These are phyloP conservation scores for Hysterangium stoloniferum DNA, from an alignment of 768 basidiomycete species.

Conservation along the genomic window DNA sequence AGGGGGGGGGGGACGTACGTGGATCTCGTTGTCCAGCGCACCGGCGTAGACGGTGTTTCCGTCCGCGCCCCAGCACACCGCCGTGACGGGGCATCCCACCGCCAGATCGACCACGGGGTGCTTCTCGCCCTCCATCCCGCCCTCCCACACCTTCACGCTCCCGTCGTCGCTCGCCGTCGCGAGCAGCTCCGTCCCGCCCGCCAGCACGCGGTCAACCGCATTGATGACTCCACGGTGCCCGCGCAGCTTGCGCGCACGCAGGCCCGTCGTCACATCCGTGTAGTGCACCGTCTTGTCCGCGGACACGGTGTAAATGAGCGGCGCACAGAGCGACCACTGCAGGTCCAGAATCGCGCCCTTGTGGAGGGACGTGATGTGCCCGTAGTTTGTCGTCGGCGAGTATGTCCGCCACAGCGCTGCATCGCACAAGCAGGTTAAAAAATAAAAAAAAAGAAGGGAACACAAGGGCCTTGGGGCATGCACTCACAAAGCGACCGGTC, in stretches of 20 bases:
- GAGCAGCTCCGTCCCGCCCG: constrained; percentile 77
- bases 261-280: constrained; percentile 77
- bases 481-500: constrained; percentile 85
- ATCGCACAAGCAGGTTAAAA: too few relatives aligned
- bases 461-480: background rate
- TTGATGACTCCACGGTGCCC: constrained; percentile 93
- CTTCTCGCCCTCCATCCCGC: constrained; percentile 66
- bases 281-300: constrained; percentile 82
- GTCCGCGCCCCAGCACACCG: constrained; percentile 89
- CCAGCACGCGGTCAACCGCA: constrained; percentile 76
- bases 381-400: constrained; percentile 89
- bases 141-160: constrained; percentile 87
- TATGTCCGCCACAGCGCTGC: constrained; percentile 88
- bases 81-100: constrained; percentile 83
- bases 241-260: constrained; percentile 71
- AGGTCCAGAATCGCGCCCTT: constrained; percentile 92
- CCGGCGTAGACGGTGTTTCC: constrained; percentile 86
- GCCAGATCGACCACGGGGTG: constrained; percentile 74
- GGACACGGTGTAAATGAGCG: constrained; percentile 71
- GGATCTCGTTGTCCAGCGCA: constrained; percentile 92
- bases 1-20: constrained; percentile 45
- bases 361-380: constrained; percentile 69
- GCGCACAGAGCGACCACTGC: constrained; percentile 76
- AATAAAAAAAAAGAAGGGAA: constrained; percentile 6
- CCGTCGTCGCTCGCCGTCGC: constrained; percentile 91